Evolutionary conservation across 2,329 filamentous ascomycete species (phyloP).

Genomic region (Phoma sp.): DNA sequence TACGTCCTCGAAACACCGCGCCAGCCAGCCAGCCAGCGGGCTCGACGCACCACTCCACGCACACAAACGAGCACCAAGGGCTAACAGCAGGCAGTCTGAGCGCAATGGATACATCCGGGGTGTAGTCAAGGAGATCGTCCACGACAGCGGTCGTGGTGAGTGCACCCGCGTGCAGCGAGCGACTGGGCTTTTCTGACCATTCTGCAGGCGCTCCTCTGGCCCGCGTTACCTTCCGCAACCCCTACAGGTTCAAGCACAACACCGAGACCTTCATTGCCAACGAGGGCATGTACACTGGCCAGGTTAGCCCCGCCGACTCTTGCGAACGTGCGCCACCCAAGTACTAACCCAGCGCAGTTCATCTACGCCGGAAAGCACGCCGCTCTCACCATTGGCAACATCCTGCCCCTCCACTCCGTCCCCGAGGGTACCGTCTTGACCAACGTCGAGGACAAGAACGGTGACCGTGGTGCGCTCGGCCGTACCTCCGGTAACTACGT

Average conservation of each 20-base stretch:
- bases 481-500: constrained; percentile 99
- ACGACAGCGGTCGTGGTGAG: constrained; percentile 95
- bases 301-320: constrained; percentile 53
- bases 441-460: constrained; percentile 99
- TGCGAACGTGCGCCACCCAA: constrained; percentile 12
- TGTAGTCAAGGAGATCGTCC: constrained; percentile 98
- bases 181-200: constrained; percentile 27
- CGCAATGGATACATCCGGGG: constrained; percentile 97
- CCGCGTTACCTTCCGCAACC: constrained; percentile 95
- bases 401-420: constrained; percentile 91
- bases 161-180: constrained; percentile 19
- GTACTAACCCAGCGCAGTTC: constrained; percentile 61
- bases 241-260: constrained; percentile 97
- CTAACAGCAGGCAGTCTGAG: constrained; percentile 64
- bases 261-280: constrained; percentile 99
- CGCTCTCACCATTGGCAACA: constrained; percentile 93
- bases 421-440: constrained; percentile 99
- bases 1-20: constrained; percentile 33
- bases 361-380: constrained; percentile 99
- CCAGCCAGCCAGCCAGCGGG: neutral
- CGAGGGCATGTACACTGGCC: constrained; percentile 99
- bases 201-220: constrained; percentile 75
- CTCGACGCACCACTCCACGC: neutral
- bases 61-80: constrained; percentile 36
- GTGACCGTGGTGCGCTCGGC: constrained; percentile 94